A percentile compares a stretch with the other conserved stretches of the same genome.
phyloP scores from a whole-genome alignment of 768 basidiomycete species.

The Pleurotus citrinopileatus region DNA sequence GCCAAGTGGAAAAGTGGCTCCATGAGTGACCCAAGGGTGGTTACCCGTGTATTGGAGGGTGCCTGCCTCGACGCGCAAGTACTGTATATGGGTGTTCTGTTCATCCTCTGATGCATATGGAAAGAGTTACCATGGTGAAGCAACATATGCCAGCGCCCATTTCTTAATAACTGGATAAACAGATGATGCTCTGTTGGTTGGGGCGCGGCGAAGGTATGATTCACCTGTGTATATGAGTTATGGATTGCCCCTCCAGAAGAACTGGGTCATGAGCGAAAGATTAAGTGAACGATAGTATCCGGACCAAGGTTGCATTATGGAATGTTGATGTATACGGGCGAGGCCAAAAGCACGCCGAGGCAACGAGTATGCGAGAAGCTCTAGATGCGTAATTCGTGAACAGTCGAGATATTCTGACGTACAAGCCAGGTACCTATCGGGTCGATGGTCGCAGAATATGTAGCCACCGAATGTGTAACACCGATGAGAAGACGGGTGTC shows the following conservation, averaged over 20 bases:
- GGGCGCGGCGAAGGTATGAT: too few species aligned
- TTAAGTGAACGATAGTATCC: background rate
- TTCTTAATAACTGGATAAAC: too few species aligned
- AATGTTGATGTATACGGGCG: background rate
- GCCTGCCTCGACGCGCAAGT: too few species aligned
- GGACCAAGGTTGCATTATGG: background rate
- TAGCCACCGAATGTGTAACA: background rate
- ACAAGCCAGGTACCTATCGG: background rate
- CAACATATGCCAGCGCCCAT: slow-evolving; percentile 8
- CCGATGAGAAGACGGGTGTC: background rate
- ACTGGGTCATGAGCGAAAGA: too few species aligned
- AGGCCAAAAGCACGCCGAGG: background rate
- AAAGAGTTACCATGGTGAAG: background rate
- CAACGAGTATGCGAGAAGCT: background rate
- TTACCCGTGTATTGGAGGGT: too few species aligned
- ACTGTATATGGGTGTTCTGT: background rate
- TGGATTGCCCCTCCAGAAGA: too few species aligned
- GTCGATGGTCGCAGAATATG: background rate
- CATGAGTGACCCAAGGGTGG: too few species aligned
- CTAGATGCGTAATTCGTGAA: background rate
- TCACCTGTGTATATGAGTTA: too few species aligned
- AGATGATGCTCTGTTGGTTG: too few species aligned
- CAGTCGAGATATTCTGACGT: background rate
- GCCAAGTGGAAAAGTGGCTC: background rate
- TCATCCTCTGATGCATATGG: background rate